Evolutionary conservation across 345 rosid genomes (phyloP).

Genomic region (Raphanus sativus): DNA sequence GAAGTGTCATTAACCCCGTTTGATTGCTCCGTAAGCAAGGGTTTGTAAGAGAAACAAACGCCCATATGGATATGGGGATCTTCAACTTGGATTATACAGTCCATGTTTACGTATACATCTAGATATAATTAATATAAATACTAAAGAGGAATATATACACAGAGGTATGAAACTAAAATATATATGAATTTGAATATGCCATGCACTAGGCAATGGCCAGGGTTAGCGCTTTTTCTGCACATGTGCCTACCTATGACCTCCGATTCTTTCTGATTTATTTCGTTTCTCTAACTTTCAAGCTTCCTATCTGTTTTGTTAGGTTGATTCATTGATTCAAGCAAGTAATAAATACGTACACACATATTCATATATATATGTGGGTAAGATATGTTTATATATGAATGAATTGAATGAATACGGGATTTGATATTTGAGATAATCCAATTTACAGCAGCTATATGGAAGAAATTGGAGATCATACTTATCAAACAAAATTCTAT

Average conservation of each 20-base stretch:
- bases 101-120: constrained; percentile 28
- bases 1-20: constrained; percentile 7
- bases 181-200: constrained; percentile 25
- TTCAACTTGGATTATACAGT: constrained; percentile 36
- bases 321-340: constrained; percentile 33
- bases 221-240: constrained; percentile 24
- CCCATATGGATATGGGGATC: constrained; percentile 33
- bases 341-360: constrained; percentile 17
- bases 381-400: background rate
- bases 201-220: constrained; percentile 34
- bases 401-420: background rate
- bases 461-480: background rate
- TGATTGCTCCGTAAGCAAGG: constrained; percentile 36
- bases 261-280: constrained; percentile 17
- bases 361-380: background rate
- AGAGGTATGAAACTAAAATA: background rate
- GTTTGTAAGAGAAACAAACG: constrained; percentile 21
- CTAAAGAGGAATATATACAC: constrained; percentile 4
- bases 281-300: constrained; percentile 37
- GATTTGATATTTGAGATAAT: background rate
- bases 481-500: background rate
- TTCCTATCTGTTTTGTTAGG: constrained; percentile 36
- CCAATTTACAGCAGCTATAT: background rate
- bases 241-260: constrained; percentile 28
- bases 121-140: constrained; percentile 17